Percentiles rank a stretch among this genome's conserved stretches.
Evolutionary conservation across 73 alveolate species (phyloP).

Genomic region (Effrenium voratum): DNA sequence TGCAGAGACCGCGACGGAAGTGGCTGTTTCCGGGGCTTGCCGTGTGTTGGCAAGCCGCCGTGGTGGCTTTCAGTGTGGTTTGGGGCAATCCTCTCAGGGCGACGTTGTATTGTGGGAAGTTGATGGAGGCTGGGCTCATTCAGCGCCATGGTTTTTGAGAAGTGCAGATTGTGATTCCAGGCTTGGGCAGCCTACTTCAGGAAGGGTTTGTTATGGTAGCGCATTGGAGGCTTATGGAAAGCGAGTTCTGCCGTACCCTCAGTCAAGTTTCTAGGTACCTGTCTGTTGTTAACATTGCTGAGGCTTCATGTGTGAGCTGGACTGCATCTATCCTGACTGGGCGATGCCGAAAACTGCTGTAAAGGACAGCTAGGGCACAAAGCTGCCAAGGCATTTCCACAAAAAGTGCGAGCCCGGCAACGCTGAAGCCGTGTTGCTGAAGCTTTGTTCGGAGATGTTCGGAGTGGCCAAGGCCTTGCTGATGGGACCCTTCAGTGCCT

Average conservation of each 20-base stretch:
- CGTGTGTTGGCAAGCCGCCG: too few species aligned
- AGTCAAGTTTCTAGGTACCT: neutral
- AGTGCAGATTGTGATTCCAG: neutral
- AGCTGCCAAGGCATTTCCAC: neutral
- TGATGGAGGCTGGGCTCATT: slow-evolving; percentile 51
- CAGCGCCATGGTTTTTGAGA: too few species aligned
- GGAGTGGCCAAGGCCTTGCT: slow-evolving; percentile 25
- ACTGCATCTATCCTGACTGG: slow-evolving; percentile 69
- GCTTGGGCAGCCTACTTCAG: slow-evolving; percentile 63
- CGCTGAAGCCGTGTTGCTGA: neutral
- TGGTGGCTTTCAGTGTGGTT: too few species aligned
- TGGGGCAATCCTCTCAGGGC: too few species aligned
- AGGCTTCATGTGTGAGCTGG: slow-evolving; percentile 65
- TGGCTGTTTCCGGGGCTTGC: too few species aligned
- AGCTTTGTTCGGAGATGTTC: neutral
- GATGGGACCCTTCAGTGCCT: slow-evolving; percentile 88
- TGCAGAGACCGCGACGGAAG: too few species aligned
- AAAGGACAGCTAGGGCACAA: neutral
- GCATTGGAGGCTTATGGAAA: slow-evolving; percentile 39
- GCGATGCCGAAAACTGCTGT: slow-evolving; percentile 22
- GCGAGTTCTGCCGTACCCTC: slow-evolving; percentile 23
- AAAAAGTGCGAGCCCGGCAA: too few species aligned
- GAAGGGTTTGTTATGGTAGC: slow-evolving; percentile 53
- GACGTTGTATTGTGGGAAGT: slow-evolving; percentile 52
- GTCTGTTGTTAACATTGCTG: neutral